Percentiles rank a stretch among this genome's conserved stretches.
Conservation (phyloP, 2,329 filamentous ascomycete species). For the Fusarium sp. region DNA sequence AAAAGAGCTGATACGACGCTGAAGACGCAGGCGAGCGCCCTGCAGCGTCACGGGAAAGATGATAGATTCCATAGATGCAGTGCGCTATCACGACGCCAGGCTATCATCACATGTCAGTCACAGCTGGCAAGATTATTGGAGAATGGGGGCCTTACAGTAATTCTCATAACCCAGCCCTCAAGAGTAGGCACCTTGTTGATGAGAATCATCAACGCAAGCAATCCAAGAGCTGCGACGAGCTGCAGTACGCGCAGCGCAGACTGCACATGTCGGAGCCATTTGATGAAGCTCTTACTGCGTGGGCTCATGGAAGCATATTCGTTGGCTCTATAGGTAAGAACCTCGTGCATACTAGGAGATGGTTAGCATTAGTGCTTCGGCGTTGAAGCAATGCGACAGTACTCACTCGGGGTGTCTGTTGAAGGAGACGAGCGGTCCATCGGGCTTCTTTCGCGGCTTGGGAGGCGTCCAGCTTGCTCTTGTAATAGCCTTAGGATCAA, state of each 20-base stretch:
- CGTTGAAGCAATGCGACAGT: not conserved
- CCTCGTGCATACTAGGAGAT: slow-evolving; percentile 65
- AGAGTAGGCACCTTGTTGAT: slow-evolving; percentile 73
- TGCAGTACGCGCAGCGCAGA: slow-evolving; percentile 74
- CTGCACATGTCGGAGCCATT: slow-evolving; percentile 75
- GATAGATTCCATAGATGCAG: slow-evolving; percentile 82
- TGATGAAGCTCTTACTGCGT: slow-evolving; percentile 77
- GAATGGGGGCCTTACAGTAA: slow-evolving; percentile 68
- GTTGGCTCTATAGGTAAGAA: slow-evolving; percentile 70
- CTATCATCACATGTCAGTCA: slow-evolving; percentile 58
- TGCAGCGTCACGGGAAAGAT: slow-evolving; percentile 77
- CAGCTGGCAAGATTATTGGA: not conserved
- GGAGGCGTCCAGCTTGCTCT: slow-evolving; percentile 79
- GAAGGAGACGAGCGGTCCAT: slow-evolving; percentile 83
- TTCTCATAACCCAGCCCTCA: slow-evolving; percentile 79
- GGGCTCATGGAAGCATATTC: slow-evolving; percentile 74
- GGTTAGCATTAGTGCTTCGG: not conserved
- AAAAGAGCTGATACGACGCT: slow-evolving; percentile 90
- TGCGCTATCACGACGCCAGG: slow-evolving; percentile 79
- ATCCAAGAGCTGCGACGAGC: slow-evolving; percentile 74
- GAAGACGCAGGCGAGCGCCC: slow-evolving; percentile 81
- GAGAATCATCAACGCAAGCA: slow-evolving; percentile 81
- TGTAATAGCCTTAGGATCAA: slow-evolving; percentile 89
- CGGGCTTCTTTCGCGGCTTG: slow-evolving; percentile 69
- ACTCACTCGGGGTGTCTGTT: slow-evolving; percentile 88